A percentile compares a stretch with the other conserved stretches of the same genome.
phyloP scores from a whole-genome alignment of 352 stramenopile genomes.

The Phytopythium aichiense region DNA sequence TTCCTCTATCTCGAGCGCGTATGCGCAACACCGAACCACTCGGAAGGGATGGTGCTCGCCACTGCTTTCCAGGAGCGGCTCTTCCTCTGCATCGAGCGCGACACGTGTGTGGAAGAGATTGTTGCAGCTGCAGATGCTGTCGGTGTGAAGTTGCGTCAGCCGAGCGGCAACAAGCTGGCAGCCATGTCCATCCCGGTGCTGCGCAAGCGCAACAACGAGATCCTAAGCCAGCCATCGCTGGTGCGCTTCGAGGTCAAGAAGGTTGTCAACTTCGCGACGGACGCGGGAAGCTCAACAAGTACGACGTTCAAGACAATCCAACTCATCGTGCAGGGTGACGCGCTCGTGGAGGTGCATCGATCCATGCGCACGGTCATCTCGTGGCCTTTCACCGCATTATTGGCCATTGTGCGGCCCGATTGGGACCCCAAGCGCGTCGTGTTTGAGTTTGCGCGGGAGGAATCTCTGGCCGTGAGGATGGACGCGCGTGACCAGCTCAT shows the following conservation, averaged over 20 bases:
- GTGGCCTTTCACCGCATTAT: slow-evolving; percentile 47
- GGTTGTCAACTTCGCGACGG: slow-evolving; percentile 10
- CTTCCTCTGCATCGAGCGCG: slow-evolving; percentile 55
- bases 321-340: slow-evolving; percentile 56
- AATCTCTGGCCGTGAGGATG: slow-evolving; percentile 49
- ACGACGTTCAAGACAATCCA: slow-evolving; percentile 48
- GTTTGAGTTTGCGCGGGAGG: slow-evolving; percentile 62
- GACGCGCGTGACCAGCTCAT: slow-evolving; percentile 60
- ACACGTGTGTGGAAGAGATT: slow-evolving; percentile 62
- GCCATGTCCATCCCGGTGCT: slow-evolving; percentile 26
- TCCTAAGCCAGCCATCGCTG: slow-evolving; percentile 49
- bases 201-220: slow-evolving; percentile 49
- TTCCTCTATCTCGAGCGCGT: slow-evolving; percentile 55
- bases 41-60: slow-evolving; percentile 52
- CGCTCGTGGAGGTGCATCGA: slow-evolving; percentile 60
- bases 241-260: slow-evolving; percentile 72
- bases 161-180: slow-evolving; percentile 34
- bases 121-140: slow-evolving; percentile 35
- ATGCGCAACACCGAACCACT: slow-evolving; percentile 34
- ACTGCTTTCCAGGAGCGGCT: slow-evolving; percentile 64
- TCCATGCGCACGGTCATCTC: slow-evolving; percentile 51
- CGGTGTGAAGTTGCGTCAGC: slow-evolving; percentile 35
- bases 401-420: slow-evolving; percentile 47
- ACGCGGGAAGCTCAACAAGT: slow-evolving; percentile 17
- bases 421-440: slow-evolving; percentile 52